phyloP scores from a whole-genome alignment of 805 yeast species.

The Wickerhamia fluorescens region DNA sequence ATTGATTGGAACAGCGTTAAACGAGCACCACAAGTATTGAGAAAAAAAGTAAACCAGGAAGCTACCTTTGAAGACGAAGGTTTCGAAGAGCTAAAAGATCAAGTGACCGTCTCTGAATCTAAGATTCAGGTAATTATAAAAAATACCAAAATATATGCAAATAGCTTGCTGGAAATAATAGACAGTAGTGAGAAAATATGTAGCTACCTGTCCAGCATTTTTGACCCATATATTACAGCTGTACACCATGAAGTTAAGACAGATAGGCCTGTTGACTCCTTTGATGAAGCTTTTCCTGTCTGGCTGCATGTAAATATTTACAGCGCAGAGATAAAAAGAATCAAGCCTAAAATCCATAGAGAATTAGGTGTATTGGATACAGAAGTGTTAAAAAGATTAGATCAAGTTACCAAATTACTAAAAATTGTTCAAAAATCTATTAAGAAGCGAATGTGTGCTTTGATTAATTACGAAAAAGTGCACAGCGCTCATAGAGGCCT shows the following conservation, averaged over 20 bases:
- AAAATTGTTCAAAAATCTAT: conserved; percentile 19
- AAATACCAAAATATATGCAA: conserved; percentile 7
- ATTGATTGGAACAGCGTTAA: conserved; percentile 21
- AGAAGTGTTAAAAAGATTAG: conserved; percentile 9
- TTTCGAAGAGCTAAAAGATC: conserved; percentile 16
- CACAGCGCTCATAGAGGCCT: conserved; percentile 20
- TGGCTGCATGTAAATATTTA: conserved; percentile 3
- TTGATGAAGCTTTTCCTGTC: too few relatives aligned
- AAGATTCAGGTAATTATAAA: conserved; percentile 11
- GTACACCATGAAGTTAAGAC: background rate
- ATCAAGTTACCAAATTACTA: conserved; percentile 9
- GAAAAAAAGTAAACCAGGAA: conserved; percentile 4
- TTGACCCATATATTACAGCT: conserved; percentile 13
- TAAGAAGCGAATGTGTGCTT: conserved; percentile 23
- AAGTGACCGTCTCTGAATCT: conserved; percentile 14
- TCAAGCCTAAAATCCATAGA: conserved; percentile 7
- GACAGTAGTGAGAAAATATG: conserved; percentile 9
- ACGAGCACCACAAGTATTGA: conserved; percentile 7
- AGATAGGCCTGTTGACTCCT: too few relatives aligned
- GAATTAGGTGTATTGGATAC: conserved; percentile 7
- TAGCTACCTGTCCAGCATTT: conserved; percentile 11
- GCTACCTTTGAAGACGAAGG: conserved; percentile 18
- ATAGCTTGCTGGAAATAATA: conserved; percentile 5
- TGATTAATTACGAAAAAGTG: conserved; percentile 33
- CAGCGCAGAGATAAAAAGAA: conserved; percentile 6